Evolutionary conservation across 2,329 filamentous ascomycete genomes (phyloP), one percentile per base, ranked within the genome.

Genomic region (Septoria petroselini): DNA sequence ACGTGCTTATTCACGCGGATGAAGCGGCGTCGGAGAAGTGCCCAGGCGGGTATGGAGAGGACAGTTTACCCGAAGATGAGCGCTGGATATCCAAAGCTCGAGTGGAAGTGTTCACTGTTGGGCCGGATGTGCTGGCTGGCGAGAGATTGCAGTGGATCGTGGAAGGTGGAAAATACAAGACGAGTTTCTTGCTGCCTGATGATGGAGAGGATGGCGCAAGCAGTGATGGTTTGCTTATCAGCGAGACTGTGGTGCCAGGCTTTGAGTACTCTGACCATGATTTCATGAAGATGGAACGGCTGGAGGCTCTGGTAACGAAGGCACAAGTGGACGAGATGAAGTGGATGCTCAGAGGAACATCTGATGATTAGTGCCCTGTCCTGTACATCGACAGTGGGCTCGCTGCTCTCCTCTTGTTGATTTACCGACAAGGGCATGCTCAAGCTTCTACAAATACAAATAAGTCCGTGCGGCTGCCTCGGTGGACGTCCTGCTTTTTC

Each of bases 251-350:
- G 1, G 74, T 85, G 6, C 83, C 83, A 0, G 84, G 83, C 0
- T 86, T 86, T 60, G 82, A 85, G 61, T 85, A 74, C 58, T 73
- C 71, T 50, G 82, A 86, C 64, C 82, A 86, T 64, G 81, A 85
- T 62, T 87, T 87, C 59, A 71, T 88, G 59, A 73, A 71, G 4
- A 64, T 63, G 11, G 71, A 77, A 39, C 70, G 70, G 9, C 70
- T 85, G 56, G 62, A 67, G 33, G 68, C 75, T n/a, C 57, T 86
- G 23, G 65, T 86, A 1, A 73, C 74, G 0, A 61, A 73, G 17
- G 73, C 79, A 21, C 72, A 77, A 58, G 73, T 71, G 1, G 62
- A 69, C 52, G 72, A 78, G 59, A 60, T 85, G 59, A 55, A 52
- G 46, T 73, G 71, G 71, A 59, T 73, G 60, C 40, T 73, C n/a